Conservation (phyloP, 345 rosid genomes). For the Conringia planisiliqua region DNA sequence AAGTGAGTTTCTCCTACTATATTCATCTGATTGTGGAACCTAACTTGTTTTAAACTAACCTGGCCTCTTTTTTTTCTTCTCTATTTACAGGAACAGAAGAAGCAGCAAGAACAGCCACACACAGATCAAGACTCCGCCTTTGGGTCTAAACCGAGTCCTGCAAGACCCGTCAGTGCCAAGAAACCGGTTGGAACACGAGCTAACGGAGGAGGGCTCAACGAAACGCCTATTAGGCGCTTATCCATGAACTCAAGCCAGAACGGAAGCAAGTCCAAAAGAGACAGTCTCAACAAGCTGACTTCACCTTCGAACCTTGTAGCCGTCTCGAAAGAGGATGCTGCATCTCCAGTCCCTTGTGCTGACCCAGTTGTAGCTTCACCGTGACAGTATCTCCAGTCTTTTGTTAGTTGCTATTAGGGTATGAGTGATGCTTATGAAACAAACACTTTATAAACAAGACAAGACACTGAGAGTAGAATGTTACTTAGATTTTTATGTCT, state of each 20-base stretch:
- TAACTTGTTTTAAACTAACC: neutral
- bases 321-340: slow-evolving; percentile 65
- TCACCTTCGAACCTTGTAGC: slow-evolving; percentile 68
- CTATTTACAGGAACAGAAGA: slow-evolving; percentile 66
- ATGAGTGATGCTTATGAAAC: slow-evolving; percentile 2
- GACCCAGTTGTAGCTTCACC: slow-evolving; percentile 66
- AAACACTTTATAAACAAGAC: slow-evolving; percentile 1
- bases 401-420: slow-evolving; percentile 17
- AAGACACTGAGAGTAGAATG: slow-evolving; percentile 18
- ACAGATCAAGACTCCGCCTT: slow-evolving; percentile 69
- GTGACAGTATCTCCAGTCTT: slow-evolving; percentile 35
- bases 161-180: slow-evolving; percentile 58
- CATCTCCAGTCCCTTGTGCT: slow-evolving; percentile 55
- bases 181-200: slow-evolving; percentile 69
- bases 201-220: slow-evolving; percentile 72
- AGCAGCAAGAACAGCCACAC: slow-evolving; percentile 73
- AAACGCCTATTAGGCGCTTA: slow-evolving; percentile 75
- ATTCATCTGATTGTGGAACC: neutral
- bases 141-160: slow-evolving; percentile 81
- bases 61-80: neutral
- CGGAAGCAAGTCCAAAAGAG: slow-evolving; percentile 72
- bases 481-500: slow-evolving; percentile 12
- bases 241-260: slow-evolving; percentile 65
- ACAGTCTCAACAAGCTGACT: slow-evolving; percentile 46
- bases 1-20: slow-evolving; percentile 36